Base-by-base conservation (phyloP, 306 rosid genomes). In the Ormosia semicastrata region DNA sequence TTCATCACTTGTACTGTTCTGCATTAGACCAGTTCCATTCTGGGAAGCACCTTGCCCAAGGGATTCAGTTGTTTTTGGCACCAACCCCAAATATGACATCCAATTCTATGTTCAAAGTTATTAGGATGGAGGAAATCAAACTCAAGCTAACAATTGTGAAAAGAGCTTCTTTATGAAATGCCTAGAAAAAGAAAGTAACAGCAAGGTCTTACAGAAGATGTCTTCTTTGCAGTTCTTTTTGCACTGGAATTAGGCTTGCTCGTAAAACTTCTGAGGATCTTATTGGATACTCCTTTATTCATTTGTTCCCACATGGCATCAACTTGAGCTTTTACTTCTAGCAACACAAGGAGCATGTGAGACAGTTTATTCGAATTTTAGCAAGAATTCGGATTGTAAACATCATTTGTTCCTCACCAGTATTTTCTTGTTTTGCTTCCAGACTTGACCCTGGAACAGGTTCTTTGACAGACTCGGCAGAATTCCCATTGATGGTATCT, bases 221-320 rank as follows among this genome's bases (percentile, higher is more conserved):
- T 36, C 85, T 87, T 95, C 88, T 88, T 90, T 34, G 90, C 49
- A 71, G 87, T 67, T 76, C 50, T 92, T 75, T 85, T 89, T 47
- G 53, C 40, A 29, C 86, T 17, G 13, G 92, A 78, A 58, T 62
- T 73, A 46, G 87, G 71, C 83, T 85, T 92, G 90, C 84, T 88
- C 11, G 83, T 85, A 77, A 89, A 77, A 82, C 72, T 81, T 64
- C 76, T 88, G 47, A 89, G 87, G 7, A 66, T 52, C 80, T 93
- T 83, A 36, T 68, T 86, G 40, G 98, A 86, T 58, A 92, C 82
- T 66, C 99, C 99, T 88, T 93, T 95, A 80, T 92, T 86, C 99
- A 95, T 95, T 82, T 87, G 90, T 88, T 88, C 94, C 99, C 98
- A 95, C 92, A 91, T 78, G 3, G 91, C 92, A 89, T 93, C 93